Evolutionary conservation across 2,329 filamentous ascomycete genomes (phyloP), one percentile per base, ranked within the genome.

Genomic region (Fusarium decemcellulare): DNA sequence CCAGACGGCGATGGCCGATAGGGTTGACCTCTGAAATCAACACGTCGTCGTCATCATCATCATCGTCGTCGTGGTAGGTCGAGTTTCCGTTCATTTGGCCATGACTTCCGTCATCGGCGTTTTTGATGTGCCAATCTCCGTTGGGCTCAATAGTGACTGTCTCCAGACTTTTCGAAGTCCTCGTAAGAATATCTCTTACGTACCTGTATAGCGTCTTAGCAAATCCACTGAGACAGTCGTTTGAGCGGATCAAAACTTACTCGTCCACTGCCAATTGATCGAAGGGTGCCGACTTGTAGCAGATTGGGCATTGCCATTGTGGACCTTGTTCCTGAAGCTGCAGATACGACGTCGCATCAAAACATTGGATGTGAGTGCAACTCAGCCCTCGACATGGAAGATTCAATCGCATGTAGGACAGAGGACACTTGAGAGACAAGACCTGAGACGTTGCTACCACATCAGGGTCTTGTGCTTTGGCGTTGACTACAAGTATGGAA

Each of bases 241-340:
- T 10, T 34, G 14, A 12, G 27, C 48, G 12, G 2, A 27, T 29
- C 7, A 32, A 30, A 9, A 82, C 90, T 81, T 85, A 96, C 89
- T 96, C 92, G 72, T 99, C 96, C 32, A 98, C 90, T 11, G 93
- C 94, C 27, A 99, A 83, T 50, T 88, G 90, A 53, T 95, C 92
- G 78, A 93, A 99, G 0, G 91, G 89, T 2, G 94, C 91, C 0
- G 88, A 81, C 76, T 95, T 97, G 80, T 92, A 95, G 83, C 96
- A 99, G 23, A 98, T 91, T 1, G 96, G 96, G 75, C 96, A 99
- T n/a, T 90, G 86, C 96, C 96, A 99, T 16, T 96, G 97, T 0
- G 96, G 96, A 0, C 94, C 95, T 82, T 99, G 96, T 78, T 98
- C 94, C 78, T 98, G 95, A 30, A 99, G 83, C 74, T 97, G 93